Evolutionary conservation across 1,139 yeast genomes (phyloP), one percentile per base, ranked within the genome.

Genomic region (Suhomyces bolitotheri): DNA sequence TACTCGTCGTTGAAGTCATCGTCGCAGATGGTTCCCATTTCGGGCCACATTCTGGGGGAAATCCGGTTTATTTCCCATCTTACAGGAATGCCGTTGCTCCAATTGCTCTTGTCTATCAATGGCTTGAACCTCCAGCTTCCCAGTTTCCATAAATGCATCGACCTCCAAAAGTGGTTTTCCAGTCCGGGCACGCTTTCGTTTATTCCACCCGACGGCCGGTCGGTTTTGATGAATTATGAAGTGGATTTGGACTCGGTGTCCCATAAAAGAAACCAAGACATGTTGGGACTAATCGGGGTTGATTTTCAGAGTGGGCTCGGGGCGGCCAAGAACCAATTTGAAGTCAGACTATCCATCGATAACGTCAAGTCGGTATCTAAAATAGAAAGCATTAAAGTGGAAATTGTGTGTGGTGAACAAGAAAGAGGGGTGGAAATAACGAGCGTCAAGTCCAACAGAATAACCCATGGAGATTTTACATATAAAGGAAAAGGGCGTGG

Each of bases 171-270:
- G 20, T 79, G 82, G 81, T 34, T 46, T 8, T 44, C 50, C 8
- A 52, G 51, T 5, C 60, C 62, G 1, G 77, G 76, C 0, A 45
- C 64, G 0, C 54, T 89, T 27, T 67, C 79, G 11, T 87, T 90
- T 51, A 73, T 85, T 14, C 98, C 98, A 3, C 96, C 97, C 0
- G 97, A 92, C 57, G 97, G 95, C 4, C 73, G 67, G 43, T 77
- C 80, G 26, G 68, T 74, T 4, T 58, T 92, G 13, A 74, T 83
- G 72, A 64, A 75, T 16, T 92, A 92, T 54, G 67, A 75, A 5
- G 58, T 85, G 21, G 86, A 85, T 40, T 56, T 76, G 25, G 58
- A 57, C 34, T 33, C 50, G 34, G 29, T 61, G 37, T 50, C 53
- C 31, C 39, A 37, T 10, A 33, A 21, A 26, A 46, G 44, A 16